Percentiles rank a stretch among this genome's conserved stretches.
phyloP scores from a whole-genome alignment of 352 stramenopile species.

The Bremia lactucae region DNA sequence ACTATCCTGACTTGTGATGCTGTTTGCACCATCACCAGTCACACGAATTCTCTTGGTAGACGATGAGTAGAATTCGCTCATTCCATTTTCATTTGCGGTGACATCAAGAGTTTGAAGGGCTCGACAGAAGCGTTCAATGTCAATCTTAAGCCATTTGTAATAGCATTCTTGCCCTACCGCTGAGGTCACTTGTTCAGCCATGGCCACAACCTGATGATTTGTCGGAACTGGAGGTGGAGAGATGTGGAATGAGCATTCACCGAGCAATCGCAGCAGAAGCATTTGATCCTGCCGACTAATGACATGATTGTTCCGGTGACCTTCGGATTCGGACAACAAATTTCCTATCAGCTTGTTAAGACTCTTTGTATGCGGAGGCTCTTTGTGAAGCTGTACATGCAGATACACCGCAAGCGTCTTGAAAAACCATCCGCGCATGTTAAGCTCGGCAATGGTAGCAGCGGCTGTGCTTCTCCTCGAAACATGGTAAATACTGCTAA shows the following conservation, averaged over 20 bases:
- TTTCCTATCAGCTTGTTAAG: conserved; percentile 54
- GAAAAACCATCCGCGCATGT: conserved; percentile 80
- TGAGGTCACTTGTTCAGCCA: conserved; percentile 53
- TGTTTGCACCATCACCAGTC: conserved; percentile 25
- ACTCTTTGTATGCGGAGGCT: conserved; percentile 56
- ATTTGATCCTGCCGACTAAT: conserved; percentile 43
- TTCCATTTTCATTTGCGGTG: conserved; percentile 23
- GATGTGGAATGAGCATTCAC: conserved; percentile 57
- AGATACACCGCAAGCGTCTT: conserved; percentile 71
- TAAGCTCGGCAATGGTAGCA: conserved; percentile 41
- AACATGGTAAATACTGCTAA: conserved; percentile 36
- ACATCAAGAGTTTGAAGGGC: conserved; percentile 51
- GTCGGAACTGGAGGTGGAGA: conserved; percentile 45
- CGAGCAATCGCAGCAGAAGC: conserved; percentile 53
- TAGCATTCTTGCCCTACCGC: conserved; percentile 43
- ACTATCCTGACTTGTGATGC: conserved; percentile 26
- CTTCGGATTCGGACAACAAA: conserved; percentile 25
- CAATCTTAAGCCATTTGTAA: conserved; percentile 78
- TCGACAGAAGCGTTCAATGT: conserved; percentile 63
- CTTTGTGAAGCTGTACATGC: conserved; percentile 56
- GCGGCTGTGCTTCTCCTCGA: conserved; percentile 24
- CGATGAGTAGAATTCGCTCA: conserved; percentile 31
- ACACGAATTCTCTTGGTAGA: conserved; percentile 49
- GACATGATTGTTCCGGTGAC: conserved; percentile 12
- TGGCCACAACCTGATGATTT: conserved; percentile 56